Percentiles rank a stretch among this genome's conserved stretches.
Conservation (phyloP, 768 basidiomycete species). For the Crepidotus variabilis region DNA sequence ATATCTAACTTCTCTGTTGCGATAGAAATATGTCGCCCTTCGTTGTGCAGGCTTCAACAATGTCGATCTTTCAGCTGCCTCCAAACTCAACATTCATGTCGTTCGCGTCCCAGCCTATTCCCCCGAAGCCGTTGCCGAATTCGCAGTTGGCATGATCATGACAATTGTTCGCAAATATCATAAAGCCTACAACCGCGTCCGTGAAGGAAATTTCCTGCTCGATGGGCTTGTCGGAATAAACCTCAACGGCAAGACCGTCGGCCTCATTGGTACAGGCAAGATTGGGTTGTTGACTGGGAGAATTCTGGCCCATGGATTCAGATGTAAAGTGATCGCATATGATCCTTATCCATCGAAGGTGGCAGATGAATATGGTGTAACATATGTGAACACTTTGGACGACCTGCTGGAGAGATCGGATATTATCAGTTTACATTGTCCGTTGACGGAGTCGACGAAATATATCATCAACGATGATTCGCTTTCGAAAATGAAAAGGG, state of each 20-base stretch:
- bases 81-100: slow-evolving; percentile 30
- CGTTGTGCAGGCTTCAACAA: slow-evolving; percentile 42
- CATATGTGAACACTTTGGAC: slow-evolving; percentile 32
- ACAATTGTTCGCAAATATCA: slow-evolving; percentile 43
- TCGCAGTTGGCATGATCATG: slow-evolving; percentile 43
- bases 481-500: slow-evolving; percentile 34
- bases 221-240: slow-evolving; percentile 41
- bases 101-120: slow-evolving; percentile 40
- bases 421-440: slow-evolving; percentile 41
- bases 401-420: slow-evolving; percentile 33
- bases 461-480: slow-evolving; percentile 40
- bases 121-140: slow-evolving; percentile 41
- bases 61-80: slow-evolving; percentile 31
- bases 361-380: slow-evolving; percentile 33
- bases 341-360: slow-evolving; percentile 32
- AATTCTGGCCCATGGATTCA: slow-evolving; percentile 37
- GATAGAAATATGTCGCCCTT: slow-evolving; percentile 36
- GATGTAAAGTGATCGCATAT: slow-evolving; percentile 34
- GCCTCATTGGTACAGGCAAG: slow-evolving; percentile 40
- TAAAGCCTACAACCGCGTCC: slow-evolving; percentile 41
- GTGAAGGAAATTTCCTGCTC: slow-evolving; percentile 42
- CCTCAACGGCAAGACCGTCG: slow-evolving; percentile 37
- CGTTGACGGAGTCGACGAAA: slow-evolving; percentile 30
- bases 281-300: slow-evolving; percentile 40
- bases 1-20: neutral